These are phyloP conservation scores for Candida tropicalis DNA, from an alignment of 1,139 yeast genomes.

Conservation along the genomic window DNA sequence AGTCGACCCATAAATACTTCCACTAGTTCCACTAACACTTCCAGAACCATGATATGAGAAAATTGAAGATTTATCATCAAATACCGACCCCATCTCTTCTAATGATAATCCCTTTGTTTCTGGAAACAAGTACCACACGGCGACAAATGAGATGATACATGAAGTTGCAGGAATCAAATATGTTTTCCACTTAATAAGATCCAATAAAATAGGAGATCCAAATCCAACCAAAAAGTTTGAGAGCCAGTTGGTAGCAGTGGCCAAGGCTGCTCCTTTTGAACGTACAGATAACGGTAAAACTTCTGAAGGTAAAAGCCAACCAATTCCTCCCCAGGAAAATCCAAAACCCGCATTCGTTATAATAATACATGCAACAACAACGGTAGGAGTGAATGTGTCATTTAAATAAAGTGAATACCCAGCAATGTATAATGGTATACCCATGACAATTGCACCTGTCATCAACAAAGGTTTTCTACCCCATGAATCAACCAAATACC, in stretches of 20 bases:
- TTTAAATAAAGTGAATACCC: conserved; percentile 67
- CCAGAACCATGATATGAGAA: conserved; percentile 47
- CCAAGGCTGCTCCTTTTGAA: conserved; percentile 87
- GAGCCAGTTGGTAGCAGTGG: conserved; percentile 95
- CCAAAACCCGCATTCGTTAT: conserved; percentile 87
- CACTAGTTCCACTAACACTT: conserved; percentile 10
- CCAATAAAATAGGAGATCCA: conserved; percentile 84
- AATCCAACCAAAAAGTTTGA: conserved; percentile 92
- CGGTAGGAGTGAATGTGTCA: conserved; percentile 61
- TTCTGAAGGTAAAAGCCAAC: conserved; percentile 86
- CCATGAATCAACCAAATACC: conserved; percentile 76
- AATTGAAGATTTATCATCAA: conserved; percentile 47
- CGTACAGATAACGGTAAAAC: conserved; percentile 86
- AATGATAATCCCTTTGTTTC: conserved; percentile 58
- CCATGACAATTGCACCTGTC: conserved; percentile 81
- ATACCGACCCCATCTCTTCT: conserved; percentile 58
- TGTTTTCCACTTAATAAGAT: conserved; percentile 73
- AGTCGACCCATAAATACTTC: conserved; percentile 5
- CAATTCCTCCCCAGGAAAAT: conserved; percentile 91
- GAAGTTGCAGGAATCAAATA: conserved; percentile 81
- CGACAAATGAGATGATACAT: conserved; percentile 67
- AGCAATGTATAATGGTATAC: conserved; percentile 63
- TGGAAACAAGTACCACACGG: conserved; percentile 53
- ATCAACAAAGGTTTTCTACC: conserved; percentile 83
- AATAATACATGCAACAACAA: conserved; percentile 77